Evolutionary conservation across 768 basidiomycete species (phyloP), one percentile per base, ranked within the genome.

Genomic region (Suillus tomentosus): DNA sequence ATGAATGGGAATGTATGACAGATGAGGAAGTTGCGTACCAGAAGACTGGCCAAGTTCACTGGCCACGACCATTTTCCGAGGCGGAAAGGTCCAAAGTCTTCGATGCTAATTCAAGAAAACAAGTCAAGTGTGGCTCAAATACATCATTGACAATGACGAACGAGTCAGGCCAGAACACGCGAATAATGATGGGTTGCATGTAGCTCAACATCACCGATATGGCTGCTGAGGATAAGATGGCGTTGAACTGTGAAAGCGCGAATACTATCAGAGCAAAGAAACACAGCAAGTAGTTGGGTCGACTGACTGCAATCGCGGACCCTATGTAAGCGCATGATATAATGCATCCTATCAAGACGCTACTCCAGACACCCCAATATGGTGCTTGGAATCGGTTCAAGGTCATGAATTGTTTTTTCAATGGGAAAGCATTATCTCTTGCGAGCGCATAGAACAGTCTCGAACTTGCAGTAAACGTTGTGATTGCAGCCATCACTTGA

Each of bases 271-370:
- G 24, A n/a, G 34, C 15, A 47, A 7, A n/a, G 36, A 3, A 31
- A 9, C 9, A 39, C 53, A 31, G 4, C 2, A 34, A 10, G 3
- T 40, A 55, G 47, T 36, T 3, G 19, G n/a, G 8, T 54, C 22
- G 56, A 77, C 83, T 55, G 64, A 87, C 84, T 24, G 84, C 85
- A 62, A 86, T 79, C 1, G 79, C 71, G 4, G 83, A 85, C 8
- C 84, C 85, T 62, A 87, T 85, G 66, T 87, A 87, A 42, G 85
- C 81, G 66, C 83, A 85, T 40, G 83, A 85, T 57, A 87, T 81
- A 47, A 83, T 68, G 65, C 84, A 86, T 0, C 83, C 85, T 37
- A 83, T 68, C 24, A 84, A 64, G 6, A 85, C 85, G 2, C 83
- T 84, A 15, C 79, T 66, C 85, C 85, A 86, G 7, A 87, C 81